Base-by-base conservation (phyloP, 441 rosid genomes). In the Pelargonium australe region DNA sequence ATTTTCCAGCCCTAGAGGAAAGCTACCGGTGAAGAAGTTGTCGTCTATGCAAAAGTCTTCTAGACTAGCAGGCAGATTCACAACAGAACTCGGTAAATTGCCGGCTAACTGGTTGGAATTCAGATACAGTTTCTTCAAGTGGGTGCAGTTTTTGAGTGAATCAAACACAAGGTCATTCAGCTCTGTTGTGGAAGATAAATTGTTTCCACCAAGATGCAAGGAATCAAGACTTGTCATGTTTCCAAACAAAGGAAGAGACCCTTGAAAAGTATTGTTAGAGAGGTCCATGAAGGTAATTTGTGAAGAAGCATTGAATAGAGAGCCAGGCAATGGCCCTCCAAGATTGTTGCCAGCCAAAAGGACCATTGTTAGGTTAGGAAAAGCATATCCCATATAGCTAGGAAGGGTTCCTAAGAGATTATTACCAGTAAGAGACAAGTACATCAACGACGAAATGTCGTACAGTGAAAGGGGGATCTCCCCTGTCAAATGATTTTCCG, bases 131-230 rank as follows among this genome's bases (percentile, higher is more conserved):
- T 6, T 16, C 66, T 75, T 61, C 3, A 75, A 66, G 43, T 62
- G 68, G n/a, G 74, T 67, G 43, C 78, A 75, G 63, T 67, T 75
- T 41, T 16, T 11, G 0, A 75, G 78, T 20, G 78, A 75, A 51
- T 28, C 65, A 55, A 75, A 37, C 5, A 17, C 40, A 66, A 70
- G 74, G 64, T 49, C 41, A 68, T 77, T 77, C 61, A 40, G 60
- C 25, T 69, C 31, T 10, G 74, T 73, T 8, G 44, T 63, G 58
- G 77, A 77, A 9, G 76, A 70, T 31, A 77, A 68, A 37, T 34
- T 8, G 43, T 73, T 77, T 47, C 1, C 0, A 61, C 80, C 75
- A 3, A 75, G 74, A 23, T 53, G 71, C 53, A 75, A 25, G 57
- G 0, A 0, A 11, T 23, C 4, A 25, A 75, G 78, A 1, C 31